Percentiles rank a stretch among this genome's conserved stretches.
Conservation (phyloP, 202 grass and related monocot genomes). For the Panicum hallii region DNA sequence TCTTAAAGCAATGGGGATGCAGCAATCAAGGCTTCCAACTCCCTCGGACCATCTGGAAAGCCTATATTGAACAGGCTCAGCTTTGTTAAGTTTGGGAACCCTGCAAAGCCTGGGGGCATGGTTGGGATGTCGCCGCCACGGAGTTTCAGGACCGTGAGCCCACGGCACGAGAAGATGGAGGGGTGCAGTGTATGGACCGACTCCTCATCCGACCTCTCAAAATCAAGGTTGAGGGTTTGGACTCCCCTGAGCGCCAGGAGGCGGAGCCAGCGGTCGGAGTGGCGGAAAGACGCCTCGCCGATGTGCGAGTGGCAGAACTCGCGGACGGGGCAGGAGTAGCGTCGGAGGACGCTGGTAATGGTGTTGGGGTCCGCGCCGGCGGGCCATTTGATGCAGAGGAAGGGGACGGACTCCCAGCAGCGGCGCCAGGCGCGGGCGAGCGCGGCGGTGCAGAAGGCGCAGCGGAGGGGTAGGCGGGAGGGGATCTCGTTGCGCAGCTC, state of each 20-base stretch:
- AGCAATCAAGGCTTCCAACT: background rate
- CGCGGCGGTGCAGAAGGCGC: slow-evolving; percentile 22
- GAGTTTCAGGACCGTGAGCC: background rate
- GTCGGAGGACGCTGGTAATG: background rate
- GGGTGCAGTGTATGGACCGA: background rate
- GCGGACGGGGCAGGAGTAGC: slow-evolving; percentile 17
- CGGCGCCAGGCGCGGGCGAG: slow-evolving; percentile 33
- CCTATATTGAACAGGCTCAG: background rate
- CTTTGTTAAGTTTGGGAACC: background rate
- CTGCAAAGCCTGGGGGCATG: background rate
- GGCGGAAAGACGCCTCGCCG: background rate
- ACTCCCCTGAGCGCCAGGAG: background rate
- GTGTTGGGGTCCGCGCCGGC: background rate
- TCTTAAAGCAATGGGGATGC: background rate
- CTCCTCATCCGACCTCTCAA: background rate
- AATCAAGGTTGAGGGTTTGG: background rate
- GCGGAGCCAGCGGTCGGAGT: background rate
- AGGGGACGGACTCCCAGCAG: slow-evolving; percentile 25
- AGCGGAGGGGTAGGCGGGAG: slow-evolving; percentile 21
- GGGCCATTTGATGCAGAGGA: background rate
- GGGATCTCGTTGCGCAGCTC: slow-evolving; percentile 26
- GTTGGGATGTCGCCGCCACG: background rate
- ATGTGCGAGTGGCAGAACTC: background rate
- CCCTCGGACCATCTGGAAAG: background rate
- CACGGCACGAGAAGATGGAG: slow-evolving; percentile 24